Evolutionary conservation across 1,284 basidiomycete genomes (phyloP), one percentile per base, ranked within the genome.

Genomic region (Papiliotrema fonsecae): DNA sequence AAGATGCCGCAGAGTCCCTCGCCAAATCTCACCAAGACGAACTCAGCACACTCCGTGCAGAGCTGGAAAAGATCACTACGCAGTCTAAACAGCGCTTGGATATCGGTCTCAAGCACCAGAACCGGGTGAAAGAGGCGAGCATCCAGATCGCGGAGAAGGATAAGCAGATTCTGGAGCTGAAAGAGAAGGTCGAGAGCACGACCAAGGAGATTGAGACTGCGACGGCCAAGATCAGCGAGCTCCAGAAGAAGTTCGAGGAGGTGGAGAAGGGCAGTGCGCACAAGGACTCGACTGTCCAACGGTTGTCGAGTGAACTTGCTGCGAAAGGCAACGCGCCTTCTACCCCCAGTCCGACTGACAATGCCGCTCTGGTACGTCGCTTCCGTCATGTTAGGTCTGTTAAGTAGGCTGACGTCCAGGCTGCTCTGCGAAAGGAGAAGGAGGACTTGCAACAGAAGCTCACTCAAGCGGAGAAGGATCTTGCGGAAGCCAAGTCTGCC

Each of bases 61-160:
- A 67, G 11, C 47, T 62, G 6, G 57, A 57, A 13, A 49, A 40
- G 18, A 54, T 53, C 30, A 56, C 51, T 19, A 45, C 56, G 25
- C 56, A 57, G 27, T 52, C 58, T n/a, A 58, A 56, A 16, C 62
- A 57, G 22, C 50, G 54, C 28, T 54, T 54, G 18, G 39, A 57
- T 9, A 67, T 69, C 19, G 69, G 65, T 10, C 52, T 69, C 47
- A 68, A 68, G 43, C 27, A 58, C 62, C 28, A 56, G 47, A n/a
- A 53, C 9, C 40, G 47, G 14, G 19, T 18, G 13, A 49, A 58
- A 21, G 49, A 54, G 34, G 24, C 52, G 14, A 14, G 11, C 28
- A 45, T 53, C 16, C 46, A 54, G 18, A 42, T 57, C 7, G 52
- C 46, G 4, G 50, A 46, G 11, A 61, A 62, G 49, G 61, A 63